Percentiles rank a stretch among this genome's conserved stretches.
phyloP scores from a whole-genome alignment of 2,329 filamentous ascomycete species.

The Colletotrichum sp. region DNA sequence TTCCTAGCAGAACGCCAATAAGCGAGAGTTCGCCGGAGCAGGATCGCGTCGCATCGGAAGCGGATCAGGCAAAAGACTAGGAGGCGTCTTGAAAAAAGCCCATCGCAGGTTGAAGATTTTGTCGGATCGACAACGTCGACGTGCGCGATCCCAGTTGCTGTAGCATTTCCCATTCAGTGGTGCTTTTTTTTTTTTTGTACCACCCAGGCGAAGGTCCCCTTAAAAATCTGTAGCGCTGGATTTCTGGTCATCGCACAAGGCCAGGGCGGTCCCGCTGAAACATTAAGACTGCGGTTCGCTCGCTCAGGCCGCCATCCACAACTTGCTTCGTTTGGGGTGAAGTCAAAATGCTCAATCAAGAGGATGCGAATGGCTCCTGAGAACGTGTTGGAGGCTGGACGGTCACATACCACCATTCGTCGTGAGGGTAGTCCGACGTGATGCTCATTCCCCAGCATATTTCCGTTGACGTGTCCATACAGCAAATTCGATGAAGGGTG shows the following conservation, averaged over 20 bases:
- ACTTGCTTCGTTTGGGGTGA: slow-evolving; percentile 1
- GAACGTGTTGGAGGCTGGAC: neutral
- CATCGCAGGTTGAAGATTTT: neutral
- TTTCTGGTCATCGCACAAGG: neutral
- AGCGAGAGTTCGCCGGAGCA: neutral
- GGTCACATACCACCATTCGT: neutral
- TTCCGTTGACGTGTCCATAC: neutral
- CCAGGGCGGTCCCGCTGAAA: slow-evolving; percentile 10
- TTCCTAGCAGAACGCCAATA: neutral
- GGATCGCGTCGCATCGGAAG: neutral
- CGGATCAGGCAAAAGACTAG: neutral
- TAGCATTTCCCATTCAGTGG: neutral
- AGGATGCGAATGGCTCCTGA: neutral
- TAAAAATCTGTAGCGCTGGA: neutral
- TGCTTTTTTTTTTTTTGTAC: neutral
- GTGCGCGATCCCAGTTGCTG: neutral
- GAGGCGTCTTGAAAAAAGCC: neutral
- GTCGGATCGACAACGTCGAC: neutral
- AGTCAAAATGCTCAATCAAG: neutral
- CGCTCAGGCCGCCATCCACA: slow-evolving; percentile 15
- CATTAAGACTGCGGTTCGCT: slow-evolving; percentile 12
- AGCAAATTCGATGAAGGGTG: neutral
- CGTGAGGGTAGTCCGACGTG: neutral
- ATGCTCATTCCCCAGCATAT: neutral
- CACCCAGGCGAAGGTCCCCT: neutral